Evolutionary conservation across 768 basidiomycete genomes (phyloP).

Genomic region (Infundibulicybe gibba): DNA sequence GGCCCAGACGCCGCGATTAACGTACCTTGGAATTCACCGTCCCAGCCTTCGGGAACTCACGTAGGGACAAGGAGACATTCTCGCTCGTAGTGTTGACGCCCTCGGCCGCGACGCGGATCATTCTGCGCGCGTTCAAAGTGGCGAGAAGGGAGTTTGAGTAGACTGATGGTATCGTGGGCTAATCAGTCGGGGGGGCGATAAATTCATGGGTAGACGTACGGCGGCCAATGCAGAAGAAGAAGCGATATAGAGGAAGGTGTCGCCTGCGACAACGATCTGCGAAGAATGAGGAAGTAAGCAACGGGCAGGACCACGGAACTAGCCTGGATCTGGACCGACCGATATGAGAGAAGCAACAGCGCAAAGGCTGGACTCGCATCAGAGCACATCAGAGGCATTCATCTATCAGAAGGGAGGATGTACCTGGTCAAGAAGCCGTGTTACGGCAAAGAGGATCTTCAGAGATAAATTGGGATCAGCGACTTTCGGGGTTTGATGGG

Average conservation of each 20-base stretch:
- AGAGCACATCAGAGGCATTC: conserved; percentile 4
- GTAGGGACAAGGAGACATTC: conserved; percentile 33
- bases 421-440: conserved; percentile 31
- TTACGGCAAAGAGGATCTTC: conserved; percentile 46
- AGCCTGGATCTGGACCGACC: conserved; percentile 28
- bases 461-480: not conserved
- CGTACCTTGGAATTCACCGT: conserved; percentile 27
- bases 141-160: conserved; percentile 62
- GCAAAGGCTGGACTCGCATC: conserved; percentile 33
- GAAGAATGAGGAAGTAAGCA: conserved; percentile 1
- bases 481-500: not conserved
- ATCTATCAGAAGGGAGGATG: not conserved
- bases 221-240: conserved; percentile 58
- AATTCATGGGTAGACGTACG: conserved; percentile 32
- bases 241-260: conserved; percentile 56
- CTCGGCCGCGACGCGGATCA: conserved; percentile 37
- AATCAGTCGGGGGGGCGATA: not conserved
- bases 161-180: conserved; percentile 33
- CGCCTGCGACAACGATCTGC: conserved; percentile 43
- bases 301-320: conserved; percentile 1
- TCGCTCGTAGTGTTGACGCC: conserved; percentile 38
- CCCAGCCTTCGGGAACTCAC: conserved; percentile 31
- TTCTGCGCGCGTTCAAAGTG: conserved; percentile 52
- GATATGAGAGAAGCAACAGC: conserved; percentile 54
- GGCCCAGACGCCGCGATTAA: not conserved